Evolutionary conservation across 345 rosid species (phyloP).

Genomic region (Citrus glauca): DNA sequence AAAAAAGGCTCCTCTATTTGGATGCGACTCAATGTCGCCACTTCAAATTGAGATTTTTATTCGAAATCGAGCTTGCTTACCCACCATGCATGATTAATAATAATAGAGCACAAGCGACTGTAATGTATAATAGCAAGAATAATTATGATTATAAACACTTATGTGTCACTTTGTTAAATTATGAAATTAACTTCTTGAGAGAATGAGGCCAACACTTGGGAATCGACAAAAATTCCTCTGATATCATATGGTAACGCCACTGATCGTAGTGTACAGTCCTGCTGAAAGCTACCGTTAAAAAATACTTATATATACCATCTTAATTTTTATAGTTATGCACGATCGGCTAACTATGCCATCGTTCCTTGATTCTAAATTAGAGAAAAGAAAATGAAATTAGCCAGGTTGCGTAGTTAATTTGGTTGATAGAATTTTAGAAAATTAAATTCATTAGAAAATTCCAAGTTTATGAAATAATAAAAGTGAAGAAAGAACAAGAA

Average conservation of each 20-base stretch:
- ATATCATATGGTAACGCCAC: neutral
- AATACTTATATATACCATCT: no score
- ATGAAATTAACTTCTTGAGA: neutral
- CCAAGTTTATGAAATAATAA: neutral
- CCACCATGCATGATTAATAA: neutral
- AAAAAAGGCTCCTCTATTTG: neutral
- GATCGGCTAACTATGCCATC: neutral
- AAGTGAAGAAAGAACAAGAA: constrained; percentile 9
- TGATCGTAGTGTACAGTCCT: neutral
- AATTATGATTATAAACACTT: neutral
- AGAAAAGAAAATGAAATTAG: neutral
- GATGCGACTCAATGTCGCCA: neutral
- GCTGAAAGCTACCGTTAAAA: no score
- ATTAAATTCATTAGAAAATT: neutral
- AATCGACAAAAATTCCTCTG: no score
- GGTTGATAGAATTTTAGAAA: neutral
- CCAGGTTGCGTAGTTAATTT: neutral
- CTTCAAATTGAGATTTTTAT: neutral
- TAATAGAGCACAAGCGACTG: neutral
- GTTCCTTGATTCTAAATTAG: neutral
- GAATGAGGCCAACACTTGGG: no score
- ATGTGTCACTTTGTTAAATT: neutral
- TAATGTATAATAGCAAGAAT: neutral
- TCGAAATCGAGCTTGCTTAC: neutral
- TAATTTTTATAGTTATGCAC: neutral